Conservation (phyloP, 2,329 filamentous ascomycete genomes). For the Phialemoniopsis sp. region DNA sequence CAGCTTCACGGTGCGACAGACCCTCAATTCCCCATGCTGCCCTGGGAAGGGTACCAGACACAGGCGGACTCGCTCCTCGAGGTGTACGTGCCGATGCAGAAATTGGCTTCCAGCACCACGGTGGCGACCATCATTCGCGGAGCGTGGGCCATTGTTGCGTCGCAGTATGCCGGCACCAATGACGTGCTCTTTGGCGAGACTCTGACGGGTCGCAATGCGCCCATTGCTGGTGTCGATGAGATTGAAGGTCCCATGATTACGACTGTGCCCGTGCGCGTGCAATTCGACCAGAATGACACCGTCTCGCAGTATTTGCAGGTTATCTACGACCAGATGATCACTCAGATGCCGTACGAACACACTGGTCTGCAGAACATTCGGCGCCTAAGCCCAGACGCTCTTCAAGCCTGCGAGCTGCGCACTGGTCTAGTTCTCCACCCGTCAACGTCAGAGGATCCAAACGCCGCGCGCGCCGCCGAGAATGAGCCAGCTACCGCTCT, state of each 20-base stretch:
- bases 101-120: slow-evolving; percentile 36
- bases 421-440: slow-evolving; percentile 53
- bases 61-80: slow-evolving; percentile 49
- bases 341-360: slow-evolving; percentile 58
- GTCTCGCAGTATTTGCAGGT: slow-evolving; percentile 38
- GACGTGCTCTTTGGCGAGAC: slow-evolving; percentile 59
- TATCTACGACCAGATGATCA: slow-evolving; percentile 9
- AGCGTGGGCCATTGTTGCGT: slow-evolving; percentile 53
- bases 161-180: slow-evolving; percentile 44
- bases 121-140: slow-evolving; percentile 53
- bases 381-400: slow-evolving; percentile 47
- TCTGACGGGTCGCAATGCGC: slow-evolving; percentile 50
- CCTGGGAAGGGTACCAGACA: slow-evolving; percentile 41
- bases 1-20: slow-evolving; percentile 38
- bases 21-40: slow-evolving; percentile 43
- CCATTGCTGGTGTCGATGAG: slow-evolving; percentile 41
- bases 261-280: slow-evolving; percentile 52
- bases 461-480: slow-evolving; percentile 11
- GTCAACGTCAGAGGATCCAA: slow-evolving; percentile 22
- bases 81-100: slow-evolving; percentile 38
- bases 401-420: slow-evolving; percentile 51
- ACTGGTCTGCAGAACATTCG: slow-evolving; percentile 58
- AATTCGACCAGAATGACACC: slow-evolving; percentile 32
- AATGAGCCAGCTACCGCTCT: slow-evolving; percentile 44
- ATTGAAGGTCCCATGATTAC: slow-evolving; percentile 60